phyloP scores from a whole-genome alignment of 2,329 filamentous ascomycete genomes.

The Alternaria sp. region DNA sequence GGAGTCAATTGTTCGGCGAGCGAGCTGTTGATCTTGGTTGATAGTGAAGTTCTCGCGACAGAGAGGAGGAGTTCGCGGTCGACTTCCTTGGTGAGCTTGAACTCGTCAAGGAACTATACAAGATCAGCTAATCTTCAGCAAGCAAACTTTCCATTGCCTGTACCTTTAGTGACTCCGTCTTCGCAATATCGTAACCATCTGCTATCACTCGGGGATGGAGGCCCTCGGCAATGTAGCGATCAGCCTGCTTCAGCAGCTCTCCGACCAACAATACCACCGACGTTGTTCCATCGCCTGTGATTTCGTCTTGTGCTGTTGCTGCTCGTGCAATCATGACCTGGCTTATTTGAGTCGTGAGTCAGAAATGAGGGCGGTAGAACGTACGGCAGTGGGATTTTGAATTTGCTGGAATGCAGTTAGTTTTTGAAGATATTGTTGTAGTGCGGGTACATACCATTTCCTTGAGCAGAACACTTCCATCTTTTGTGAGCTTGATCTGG shows the following conservation, averaged over 20 bases:
- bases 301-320: slow-evolving; percentile 97
- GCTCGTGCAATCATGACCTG: slow-evolving; percentile 76
- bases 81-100: slow-evolving; percentile 87
- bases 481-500: slow-evolving; percentile 98
- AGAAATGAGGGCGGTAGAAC: slow-evolving; percentile 18
- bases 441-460: slow-evolving; percentile 63
- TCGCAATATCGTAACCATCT: slow-evolving; percentile 96
- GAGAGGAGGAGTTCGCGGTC: slow-evolving; percentile 93
- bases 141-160: not conserved
- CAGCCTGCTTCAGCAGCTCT: slow-evolving; percentile 96
- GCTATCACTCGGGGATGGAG: slow-evolving; percentile 96
- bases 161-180: slow-evolving; percentile 88
- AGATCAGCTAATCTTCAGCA: slow-evolving; percentile 16
- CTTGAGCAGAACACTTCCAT: slow-evolving; percentile 84
- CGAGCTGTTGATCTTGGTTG: slow-evolving; percentile 90
- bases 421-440: not conserved
- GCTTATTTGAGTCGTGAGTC: slow-evolving; percentile 18
- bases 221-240: slow-evolving; percentile 95
- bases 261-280: slow-evolving; percentile 95
- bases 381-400: slow-evolving; percentile 94
- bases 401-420: slow-evolving; percentile 70
- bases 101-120: slow-evolving; percentile 83
- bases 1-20: slow-evolving; percentile 92
- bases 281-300: slow-evolving; percentile 96
- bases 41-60: slow-evolving; percentile 91